These are phyloP conservation scores for Epipyxis sp. DNA, from an alignment of 108 stramenopile genomes.

Conservation along the genomic window DNA sequence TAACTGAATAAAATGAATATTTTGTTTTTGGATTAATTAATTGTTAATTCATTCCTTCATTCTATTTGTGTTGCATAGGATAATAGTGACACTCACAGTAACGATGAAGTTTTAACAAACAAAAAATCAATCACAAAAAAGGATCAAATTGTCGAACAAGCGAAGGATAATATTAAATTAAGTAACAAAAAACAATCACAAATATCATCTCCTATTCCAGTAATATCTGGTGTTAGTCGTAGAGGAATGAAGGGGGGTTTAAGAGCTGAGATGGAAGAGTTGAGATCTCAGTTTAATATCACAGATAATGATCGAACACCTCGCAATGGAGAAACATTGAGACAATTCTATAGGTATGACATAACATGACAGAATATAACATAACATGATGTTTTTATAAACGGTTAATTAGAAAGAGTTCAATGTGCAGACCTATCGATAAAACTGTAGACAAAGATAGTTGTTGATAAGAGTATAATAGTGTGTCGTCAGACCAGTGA, in stretches of 20 bases:
- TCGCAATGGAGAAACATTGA: background rate
- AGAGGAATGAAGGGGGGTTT: background rate
- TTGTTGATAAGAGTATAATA: too few species aligned
- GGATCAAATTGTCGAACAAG: background rate
- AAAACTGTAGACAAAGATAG: too few species aligned
- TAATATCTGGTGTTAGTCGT: background rate
- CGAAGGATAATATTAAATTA: background rate
- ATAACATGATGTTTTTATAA: too few species aligned
- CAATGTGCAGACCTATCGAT: too few species aligned
- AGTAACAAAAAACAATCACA: background rate
- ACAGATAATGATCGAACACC: background rate
- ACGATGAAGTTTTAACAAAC: background rate
- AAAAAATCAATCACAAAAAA: background rate
- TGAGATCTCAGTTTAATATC: background rate
- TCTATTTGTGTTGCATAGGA: background rate
- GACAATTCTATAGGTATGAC: conserved; percentile 26
- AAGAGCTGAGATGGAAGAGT: conserved; percentile 9
- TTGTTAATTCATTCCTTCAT: background rate
- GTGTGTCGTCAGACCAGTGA: too few species aligned
- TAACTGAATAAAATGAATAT: too few species aligned
- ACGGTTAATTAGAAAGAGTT: too few species aligned
- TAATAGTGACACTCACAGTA: background rate
- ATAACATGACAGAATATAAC: too few species aligned
- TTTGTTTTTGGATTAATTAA: too few species aligned
- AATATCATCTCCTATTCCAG: background rate